Evolutionary conservation across 306 rosid species (phyloP), one percentile per base, ranked within the genome.

Genomic region (Cicer yamashitae): DNA sequence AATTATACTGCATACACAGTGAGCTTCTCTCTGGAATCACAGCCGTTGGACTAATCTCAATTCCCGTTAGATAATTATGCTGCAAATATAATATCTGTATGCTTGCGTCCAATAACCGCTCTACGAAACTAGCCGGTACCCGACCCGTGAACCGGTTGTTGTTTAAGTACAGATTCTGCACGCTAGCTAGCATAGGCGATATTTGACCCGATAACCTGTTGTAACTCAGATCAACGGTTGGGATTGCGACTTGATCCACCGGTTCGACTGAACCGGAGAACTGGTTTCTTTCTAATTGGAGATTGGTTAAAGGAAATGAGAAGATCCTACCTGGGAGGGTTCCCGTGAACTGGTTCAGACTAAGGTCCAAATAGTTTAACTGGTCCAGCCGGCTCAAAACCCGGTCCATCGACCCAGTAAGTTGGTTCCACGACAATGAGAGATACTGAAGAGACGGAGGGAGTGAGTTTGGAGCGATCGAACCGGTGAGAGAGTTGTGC

Each of bases 51-150:
- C 84, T 89, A 15, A 96, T 96, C 84, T 86, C 86, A 13, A 96
- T 92, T n/a, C 99, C 99, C 0, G 96, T 96, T 5, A 96, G 86
- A 74, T 73, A 96, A 56, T 96, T 96, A 46, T 96, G 99, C 84
- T 96, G 99, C n/a, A 96, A 60, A 52, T 96, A 96, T 37, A 96
- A 82, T 59, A 84, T 82, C 89, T 90, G 92, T 34, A 96, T 92
- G 25, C 76, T 88, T 0, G 98, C 82, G 0, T 90, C 88, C 63
- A 96, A 45, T 12, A 96, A 69, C 76, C 93, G 91, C 7, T 88
- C 87, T 76, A 89, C 99, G 39, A 96, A 88, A 40, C 84, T 81
- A 8, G 79, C 91, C 10, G 99, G 98, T 0, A 96, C 96, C 14
- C 90, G 79, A 73, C 99, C 99, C 72, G 87, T 80, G 84, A 96